Base-by-base conservation (phyloP, 2,329 filamentous ascomycete species). In the Tolypocladium inflatum region DNA sequence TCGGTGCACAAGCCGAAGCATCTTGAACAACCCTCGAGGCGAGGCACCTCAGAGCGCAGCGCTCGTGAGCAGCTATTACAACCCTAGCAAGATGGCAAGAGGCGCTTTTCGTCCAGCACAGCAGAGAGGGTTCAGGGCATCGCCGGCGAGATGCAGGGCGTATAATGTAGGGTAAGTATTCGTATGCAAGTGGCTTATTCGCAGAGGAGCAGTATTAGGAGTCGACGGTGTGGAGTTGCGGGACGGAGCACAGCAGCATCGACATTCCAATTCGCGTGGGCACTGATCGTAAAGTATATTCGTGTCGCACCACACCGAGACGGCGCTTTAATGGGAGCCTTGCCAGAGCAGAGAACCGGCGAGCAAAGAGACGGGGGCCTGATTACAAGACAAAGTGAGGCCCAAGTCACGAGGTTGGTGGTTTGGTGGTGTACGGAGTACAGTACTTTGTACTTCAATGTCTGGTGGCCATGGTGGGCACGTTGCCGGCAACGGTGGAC, bases 1-100 rank as follows among this genome's bases (percentile, higher is more conserved):
- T 43, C 60, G 58, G 52, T 67, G 64, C 43, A 67, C 51, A 55
- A 66, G 56, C 42, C 52, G 39, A 19, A 65, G 52, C 65, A 67
- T 67, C 19, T 52, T 52, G 48, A 51, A 35, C 17, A 30, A 5
- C 26, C 13, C 37, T 38, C 35, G 35, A 37, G 23, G 45, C 15
- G 43, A 15, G 10, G 45, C 23, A 21, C 17, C 30, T 13, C 17
- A 30, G 19, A 35, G 19, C 48, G 48, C 30, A 15, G 9, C 15
- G 13, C 8, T 35, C 48, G 26, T 35, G 17, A 9, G 23, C 17
- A 50, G 45, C 23, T 50, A n/a, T n/a, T n/a, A 50, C 26, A 19
- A 10, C 30, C 21, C 7, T 9, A 21, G 48, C 48, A 37, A 52
- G 48, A 33, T 35, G 30, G 48, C 48, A 37, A 37, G n/a, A 13